phyloP scores from a whole-genome alignment of 768 basidiomycete genomes.

The Mycena rosella region DNA sequence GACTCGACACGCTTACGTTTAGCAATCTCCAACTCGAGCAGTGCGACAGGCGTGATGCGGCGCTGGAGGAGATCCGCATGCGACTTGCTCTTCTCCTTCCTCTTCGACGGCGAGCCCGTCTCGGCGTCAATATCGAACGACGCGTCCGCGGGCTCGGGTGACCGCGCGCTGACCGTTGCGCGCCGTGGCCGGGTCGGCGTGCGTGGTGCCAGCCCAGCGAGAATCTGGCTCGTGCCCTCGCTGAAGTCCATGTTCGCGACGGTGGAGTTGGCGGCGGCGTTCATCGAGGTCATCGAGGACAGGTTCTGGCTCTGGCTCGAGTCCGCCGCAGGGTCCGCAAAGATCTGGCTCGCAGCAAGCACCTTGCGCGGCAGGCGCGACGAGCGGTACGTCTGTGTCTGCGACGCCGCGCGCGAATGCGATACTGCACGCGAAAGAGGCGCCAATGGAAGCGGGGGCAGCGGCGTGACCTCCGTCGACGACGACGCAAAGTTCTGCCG shows the following conservation, averaged over 20 bases:
- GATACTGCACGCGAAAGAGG: constrained; percentile 67
- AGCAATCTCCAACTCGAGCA: constrained; percentile 74
- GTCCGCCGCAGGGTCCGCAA: constrained; percentile 55
- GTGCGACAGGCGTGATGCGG: constrained; percentile 75
- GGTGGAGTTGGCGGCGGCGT: constrained; percentile 45
- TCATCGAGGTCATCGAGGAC: constrained; percentile 43
- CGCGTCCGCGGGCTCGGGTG: constrained; percentile 59
- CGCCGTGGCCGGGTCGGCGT: constrained; percentile 64
- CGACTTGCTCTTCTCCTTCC: constrained; percentile 75
- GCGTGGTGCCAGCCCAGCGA: constrained; percentile 51
- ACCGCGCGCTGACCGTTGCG: constrained; percentile 77
- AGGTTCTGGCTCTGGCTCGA: constrained; percentile 52
- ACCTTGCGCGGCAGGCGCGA: constrained; percentile 73
- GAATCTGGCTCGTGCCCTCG: constrained; percentile 46
- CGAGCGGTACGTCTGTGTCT: constrained; percentile 56
- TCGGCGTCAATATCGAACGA: constrained; percentile 49
- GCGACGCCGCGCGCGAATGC: constrained; percentile 63
- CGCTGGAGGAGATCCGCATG: constrained; percentile 72
- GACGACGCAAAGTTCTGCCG: constrained; percentile 78
- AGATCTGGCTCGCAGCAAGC: constrained; percentile 79
- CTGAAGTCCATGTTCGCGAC: constrained; percentile 40
- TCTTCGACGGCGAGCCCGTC: constrained; percentile 68
- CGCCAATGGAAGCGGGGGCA: constrained; percentile 74
- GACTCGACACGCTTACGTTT: constrained; percentile 60
- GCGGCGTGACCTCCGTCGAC: constrained; percentile 56